Conservation (phyloP, 805 yeast genomes). For the Ogataea pignaliae region DNA sequence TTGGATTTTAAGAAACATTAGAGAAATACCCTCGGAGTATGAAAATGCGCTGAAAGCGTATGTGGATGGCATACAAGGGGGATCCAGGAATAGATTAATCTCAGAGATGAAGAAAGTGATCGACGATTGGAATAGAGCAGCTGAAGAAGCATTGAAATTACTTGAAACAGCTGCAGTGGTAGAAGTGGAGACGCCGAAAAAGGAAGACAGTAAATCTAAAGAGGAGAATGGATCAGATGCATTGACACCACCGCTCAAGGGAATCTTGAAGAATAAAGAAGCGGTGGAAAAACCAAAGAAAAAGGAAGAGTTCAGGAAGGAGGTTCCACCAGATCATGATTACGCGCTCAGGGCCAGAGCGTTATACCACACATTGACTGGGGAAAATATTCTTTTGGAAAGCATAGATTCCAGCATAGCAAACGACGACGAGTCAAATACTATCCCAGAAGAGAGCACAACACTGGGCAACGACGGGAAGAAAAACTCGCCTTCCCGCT, state of each 20-base stretch:
- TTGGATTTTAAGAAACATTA: conserved; percentile 69
- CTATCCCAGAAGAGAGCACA: conserved; percentile 8
- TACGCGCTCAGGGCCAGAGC: conserved; percentile 39
- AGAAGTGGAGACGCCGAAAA: conserved; percentile 10
- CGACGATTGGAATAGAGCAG: conserved; percentile 52
- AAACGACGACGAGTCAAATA: conserved; percentile 8
- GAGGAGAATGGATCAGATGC: too few species aligned
- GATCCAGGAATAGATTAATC: conserved; percentile 54
- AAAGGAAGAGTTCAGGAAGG: conserved; percentile 7
- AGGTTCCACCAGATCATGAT: conserved; percentile 30
- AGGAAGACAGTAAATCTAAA: conserved; percentile 18
- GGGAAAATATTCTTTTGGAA: conserved; percentile 30
- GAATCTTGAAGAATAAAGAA: not conserved
- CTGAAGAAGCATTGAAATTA: conserved; percentile 37
- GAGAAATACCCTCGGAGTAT: conserved; percentile 47
- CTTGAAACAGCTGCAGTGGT: conserved; percentile 28
- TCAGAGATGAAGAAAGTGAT: conserved; percentile 45
- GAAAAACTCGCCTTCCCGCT: conserved; percentile 6
- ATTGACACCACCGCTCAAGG: conserved; percentile 5
- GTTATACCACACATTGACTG: conserved; percentile 33
- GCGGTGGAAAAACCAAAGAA: conserved; percentile 4
- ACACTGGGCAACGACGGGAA: conserved; percentile 6
- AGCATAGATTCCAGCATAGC: conserved; percentile 24
- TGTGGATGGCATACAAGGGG: conserved; percentile 64
- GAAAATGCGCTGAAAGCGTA: conserved; percentile 47